Evolutionary conservation across 2,329 filamentous ascomycete species (phyloP).

Genomic region (Alternaria postmessia): DNA sequence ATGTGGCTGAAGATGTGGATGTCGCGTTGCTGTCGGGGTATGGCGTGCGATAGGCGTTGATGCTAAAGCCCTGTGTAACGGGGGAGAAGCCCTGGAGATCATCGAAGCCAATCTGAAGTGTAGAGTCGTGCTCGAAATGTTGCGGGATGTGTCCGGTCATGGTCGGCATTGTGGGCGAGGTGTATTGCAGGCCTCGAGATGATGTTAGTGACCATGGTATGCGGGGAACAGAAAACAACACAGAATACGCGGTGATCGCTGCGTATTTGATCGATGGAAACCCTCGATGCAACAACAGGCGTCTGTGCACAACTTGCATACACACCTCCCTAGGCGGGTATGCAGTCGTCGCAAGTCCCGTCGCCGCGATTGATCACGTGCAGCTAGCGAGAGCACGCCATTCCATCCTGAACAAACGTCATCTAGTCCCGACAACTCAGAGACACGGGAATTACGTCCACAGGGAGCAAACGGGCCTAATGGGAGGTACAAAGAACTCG

Average conservation of each 20-base stretch:
- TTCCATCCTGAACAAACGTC: constrained; percentile 32
- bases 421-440: constrained; percentile 28
- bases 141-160: constrained; percentile 40
- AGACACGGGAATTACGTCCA: constrained; percentile 18
- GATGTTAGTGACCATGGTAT: constrained; percentile 34
- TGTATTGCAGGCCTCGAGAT: constrained; percentile 39
- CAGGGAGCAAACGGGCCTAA: constrained; percentile 14
- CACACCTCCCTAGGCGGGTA: constrained; percentile 30
- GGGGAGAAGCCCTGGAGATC: constrained; percentile 42
- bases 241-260: constrained; percentile 1
- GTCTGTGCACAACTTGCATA: constrained; percentile 22
- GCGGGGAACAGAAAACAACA: constrained; percentile 6
- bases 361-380: constrained; percentile 27
- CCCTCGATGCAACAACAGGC: not conserved
- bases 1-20: constrained; percentile 36
- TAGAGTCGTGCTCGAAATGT: constrained; percentile 34
- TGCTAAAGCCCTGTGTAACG: constrained; percentile 34
- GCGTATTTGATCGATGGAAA: constrained; percentile 11
- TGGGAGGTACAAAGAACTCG: constrained; percentile 10
- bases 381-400: constrained; percentile 28
- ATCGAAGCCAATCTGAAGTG: constrained; percentile 35
- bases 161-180: constrained; percentile 35
- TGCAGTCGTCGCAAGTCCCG: constrained; percentile 15
- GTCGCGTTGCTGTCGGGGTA: constrained; percentile 47
- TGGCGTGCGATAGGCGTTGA: constrained; percentile 38